Evolutionary conservation across 768 basidiomycete genomes (phyloP).

Genomic region (Phlebiopsis flavidoalba): DNA sequence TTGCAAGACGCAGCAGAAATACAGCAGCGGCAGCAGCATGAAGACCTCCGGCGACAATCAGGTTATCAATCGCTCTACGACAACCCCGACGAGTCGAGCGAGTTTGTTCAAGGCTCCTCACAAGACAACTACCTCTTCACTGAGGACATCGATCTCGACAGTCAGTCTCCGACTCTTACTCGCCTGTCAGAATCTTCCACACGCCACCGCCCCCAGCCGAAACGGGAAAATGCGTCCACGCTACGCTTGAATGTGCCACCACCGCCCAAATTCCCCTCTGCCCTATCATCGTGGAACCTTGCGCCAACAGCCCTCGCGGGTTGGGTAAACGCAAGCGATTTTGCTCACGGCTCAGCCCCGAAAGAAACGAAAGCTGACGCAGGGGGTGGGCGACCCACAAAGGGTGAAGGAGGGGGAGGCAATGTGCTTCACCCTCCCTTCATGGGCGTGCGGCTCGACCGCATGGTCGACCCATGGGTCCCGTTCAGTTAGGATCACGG

Average conservation of each 20-base stretch:
- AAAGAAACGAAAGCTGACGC: too few relatives aligned
- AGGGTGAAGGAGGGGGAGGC: neutral
- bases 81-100: neutral
- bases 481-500: neutral
- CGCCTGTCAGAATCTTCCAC: neutral
- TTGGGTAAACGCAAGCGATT: neutral
- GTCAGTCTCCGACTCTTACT: neutral
- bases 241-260: neutral
- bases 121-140: neutral
- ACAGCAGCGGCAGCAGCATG: neutral
- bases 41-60: neutral
- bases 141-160: slow-evolving; percentile 1
- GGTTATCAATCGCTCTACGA: neutral
- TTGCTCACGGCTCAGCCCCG: neutral
- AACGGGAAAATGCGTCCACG: neutral
- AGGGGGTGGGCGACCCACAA: too few relatives aligned
- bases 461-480: neutral
- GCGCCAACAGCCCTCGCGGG: neutral
- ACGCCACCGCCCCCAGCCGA: neutral
- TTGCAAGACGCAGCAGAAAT: neutral
- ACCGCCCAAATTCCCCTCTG: neutral
- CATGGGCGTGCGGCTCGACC: neutral
- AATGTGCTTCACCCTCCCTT: neutral
- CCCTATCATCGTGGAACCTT: neutral
- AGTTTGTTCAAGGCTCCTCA: neutral